These are phyloP conservation scores for Cajanus cajan DNA, from an alignment of 306 rosid species.

Conservation along the genomic window DNA sequence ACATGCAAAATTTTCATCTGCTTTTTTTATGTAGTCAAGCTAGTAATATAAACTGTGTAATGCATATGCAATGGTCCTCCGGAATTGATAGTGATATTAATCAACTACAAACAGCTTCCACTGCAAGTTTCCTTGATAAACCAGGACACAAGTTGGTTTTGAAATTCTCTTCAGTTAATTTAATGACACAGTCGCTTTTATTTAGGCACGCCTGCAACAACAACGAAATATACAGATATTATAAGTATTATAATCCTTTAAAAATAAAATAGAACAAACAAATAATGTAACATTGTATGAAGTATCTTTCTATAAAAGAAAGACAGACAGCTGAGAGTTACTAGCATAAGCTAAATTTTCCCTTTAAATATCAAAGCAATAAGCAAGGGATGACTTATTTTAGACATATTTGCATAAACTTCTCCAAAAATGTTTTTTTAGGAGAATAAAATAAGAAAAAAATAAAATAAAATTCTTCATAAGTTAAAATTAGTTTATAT, in stretches of 20 bases:
- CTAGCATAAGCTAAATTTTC: not conserved
- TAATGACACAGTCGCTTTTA: conserved; percentile 58
- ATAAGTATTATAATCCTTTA: not conserved
- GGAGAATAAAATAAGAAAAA: too few species aligned
- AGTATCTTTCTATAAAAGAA: not conserved
- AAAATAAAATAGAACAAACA: not conserved
- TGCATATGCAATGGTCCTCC: conserved; percentile 15
- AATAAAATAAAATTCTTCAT: too few species aligned
- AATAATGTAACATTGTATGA: not conserved
- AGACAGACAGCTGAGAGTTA: not conserved
- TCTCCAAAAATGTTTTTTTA: too few species aligned
- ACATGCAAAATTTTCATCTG: conserved; percentile 18
- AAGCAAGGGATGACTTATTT: not conserved
- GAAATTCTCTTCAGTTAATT: conserved; percentile 57
- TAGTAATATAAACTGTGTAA: conserved; percentile 21
- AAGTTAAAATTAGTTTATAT: too few species aligned
- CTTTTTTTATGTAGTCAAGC: conserved; percentile 25
- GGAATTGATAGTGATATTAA: not conserved
- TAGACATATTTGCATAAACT: too few species aligned
- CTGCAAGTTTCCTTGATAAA: conserved; percentile 70
- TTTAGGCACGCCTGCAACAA: conserved; percentile 65
- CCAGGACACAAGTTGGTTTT: conserved; percentile 45
- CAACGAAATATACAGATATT: not conserved
- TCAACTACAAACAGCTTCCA: conserved; percentile 73
- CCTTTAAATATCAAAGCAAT: not conserved